Evolutionary conservation across 1,139 yeast species (phyloP).

Genomic region (Candida glucosophila): DNA sequence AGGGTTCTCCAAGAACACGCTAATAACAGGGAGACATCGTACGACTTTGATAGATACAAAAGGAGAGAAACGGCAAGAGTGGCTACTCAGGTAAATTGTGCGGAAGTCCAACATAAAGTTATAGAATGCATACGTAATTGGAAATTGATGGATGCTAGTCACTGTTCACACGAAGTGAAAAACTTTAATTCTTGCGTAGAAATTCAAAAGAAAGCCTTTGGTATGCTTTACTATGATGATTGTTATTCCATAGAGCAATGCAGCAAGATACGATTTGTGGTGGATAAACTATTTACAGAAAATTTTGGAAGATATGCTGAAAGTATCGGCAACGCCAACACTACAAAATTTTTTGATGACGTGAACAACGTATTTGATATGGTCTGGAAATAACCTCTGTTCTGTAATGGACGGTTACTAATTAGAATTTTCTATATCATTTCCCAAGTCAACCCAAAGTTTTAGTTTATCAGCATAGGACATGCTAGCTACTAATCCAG

Average conservation of each 20-base stretch:
- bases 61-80: constrained; percentile 16
- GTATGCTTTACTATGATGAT: constrained; percentile 28
- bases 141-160: constrained; percentile 18
- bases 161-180: constrained; percentile 23
- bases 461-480: constrained; percentile 35
- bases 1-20: constrained; percentile 15
- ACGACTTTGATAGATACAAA: constrained; percentile 27
- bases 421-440: constrained; percentile 2
- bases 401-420: too few species aligned
- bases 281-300: constrained; percentile 28
- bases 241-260: constrained; percentile 34
- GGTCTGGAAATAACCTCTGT: constrained; percentile 23
- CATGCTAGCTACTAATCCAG: constrained; percentile 61
- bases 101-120: constrained; percentile 33
- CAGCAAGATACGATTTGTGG: constrained; percentile 25
- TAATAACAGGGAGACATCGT: constrained; percentile 11
- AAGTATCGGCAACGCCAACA: constrained; percentile 17
- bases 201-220: constrained; percentile 27
- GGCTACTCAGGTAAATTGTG: constrained; percentile 30
- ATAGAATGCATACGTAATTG: constrained; percentile 29
- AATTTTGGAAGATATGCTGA: constrained; percentile 37
- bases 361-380: constrained; percentile 24
- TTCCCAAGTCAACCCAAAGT: constrained; percentile 33
- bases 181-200: constrained; percentile 23
- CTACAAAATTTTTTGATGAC: constrained; percentile 19